Evolutionary conservation across 495 filamentous ascomycete genomes (phyloP), one percentile per base, ranked within the genome.

Genomic region (Aspergillus conjunctus): DNA sequence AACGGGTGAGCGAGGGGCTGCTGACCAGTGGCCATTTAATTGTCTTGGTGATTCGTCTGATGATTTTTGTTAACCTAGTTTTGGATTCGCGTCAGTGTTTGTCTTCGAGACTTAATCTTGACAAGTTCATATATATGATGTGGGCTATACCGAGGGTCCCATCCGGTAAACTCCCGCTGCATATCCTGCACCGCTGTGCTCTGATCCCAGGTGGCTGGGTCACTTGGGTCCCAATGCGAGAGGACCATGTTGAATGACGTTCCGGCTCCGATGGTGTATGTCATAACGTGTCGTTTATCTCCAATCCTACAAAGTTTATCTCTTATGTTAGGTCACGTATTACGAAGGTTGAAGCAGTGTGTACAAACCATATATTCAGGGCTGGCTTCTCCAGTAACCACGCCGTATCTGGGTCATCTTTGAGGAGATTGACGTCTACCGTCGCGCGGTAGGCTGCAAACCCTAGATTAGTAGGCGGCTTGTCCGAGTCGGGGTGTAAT

Each of bases 221-320:
- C 77, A 14, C 67, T 74, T 15, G 55, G 52, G 31, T 79, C 76
- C 20, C 74, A 76, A 66, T 84, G 81, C 1, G 73, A 78, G 8
- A 84, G 70, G 0, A 81, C 81, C 71, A 82, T 75, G 56, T 84
- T 82, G 62, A 82, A 81, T 6, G 72, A 64, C 45, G 71, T 76
- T 3, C 78, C 79, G 8, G 68, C 71, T 4, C 76, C 75, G 15
- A 84, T 82, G 5, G 76, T 77, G 59, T 83, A 84, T 7, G 76
- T 74, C 65, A 84, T 83, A 20, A 79, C 78, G 62, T 82, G 78
- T 5, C 72, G 52, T 11, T 66, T 55, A 22, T 77, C 69, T 5
- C 71, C 71, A 32, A 75, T 66, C 72, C 72, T 73, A 58, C 15
- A 46, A 46, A 17, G 12, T 15, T 9, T 14, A 20, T 9, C 15